These are phyloP conservation scores for Geotrichum restrictum DNA, from an alignment of 1,139 yeast species.

Conservation along the genomic window DNA sequence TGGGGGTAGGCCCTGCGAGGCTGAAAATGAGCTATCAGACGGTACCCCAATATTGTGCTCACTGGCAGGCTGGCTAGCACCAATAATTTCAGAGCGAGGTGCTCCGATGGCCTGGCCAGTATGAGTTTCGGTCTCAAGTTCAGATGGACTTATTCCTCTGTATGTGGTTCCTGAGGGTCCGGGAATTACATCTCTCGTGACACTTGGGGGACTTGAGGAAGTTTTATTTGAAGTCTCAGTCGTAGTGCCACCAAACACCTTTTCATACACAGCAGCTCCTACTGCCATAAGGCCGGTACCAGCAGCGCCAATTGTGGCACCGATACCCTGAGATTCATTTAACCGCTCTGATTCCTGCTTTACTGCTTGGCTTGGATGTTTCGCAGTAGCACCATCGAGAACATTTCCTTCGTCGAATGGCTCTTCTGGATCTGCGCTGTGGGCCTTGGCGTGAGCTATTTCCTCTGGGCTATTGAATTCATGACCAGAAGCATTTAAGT, in stretches of 20 bases:
- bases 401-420: conserved; percentile 1
- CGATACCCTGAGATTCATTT: neutral
- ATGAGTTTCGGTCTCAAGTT: neutral
- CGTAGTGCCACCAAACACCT: neutral
- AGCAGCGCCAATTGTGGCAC: neutral
- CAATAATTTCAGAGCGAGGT: neutral
- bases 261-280: neutral
- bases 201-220: neutral
- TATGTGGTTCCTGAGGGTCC: conserved; percentile 15
- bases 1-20: neutral
- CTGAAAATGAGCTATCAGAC: neutral
- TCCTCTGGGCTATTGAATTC: neutral
- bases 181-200: neutral
- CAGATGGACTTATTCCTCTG: conserved; percentile 1
- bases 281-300: neutral
- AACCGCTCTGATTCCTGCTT: neutral
- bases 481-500: too few species aligned
- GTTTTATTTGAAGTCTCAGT: neutral
- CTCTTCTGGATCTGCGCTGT: neutral
- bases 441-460: neutral
- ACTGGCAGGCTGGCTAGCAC: neutral
- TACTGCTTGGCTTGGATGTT: too few species aligned
- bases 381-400: neutral
- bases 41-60: neutral
- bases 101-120: too few species aligned